Base-by-base conservation (phyloP, 2,329 filamentous ascomycete genomes). In the Xylogone sp. region DNA sequence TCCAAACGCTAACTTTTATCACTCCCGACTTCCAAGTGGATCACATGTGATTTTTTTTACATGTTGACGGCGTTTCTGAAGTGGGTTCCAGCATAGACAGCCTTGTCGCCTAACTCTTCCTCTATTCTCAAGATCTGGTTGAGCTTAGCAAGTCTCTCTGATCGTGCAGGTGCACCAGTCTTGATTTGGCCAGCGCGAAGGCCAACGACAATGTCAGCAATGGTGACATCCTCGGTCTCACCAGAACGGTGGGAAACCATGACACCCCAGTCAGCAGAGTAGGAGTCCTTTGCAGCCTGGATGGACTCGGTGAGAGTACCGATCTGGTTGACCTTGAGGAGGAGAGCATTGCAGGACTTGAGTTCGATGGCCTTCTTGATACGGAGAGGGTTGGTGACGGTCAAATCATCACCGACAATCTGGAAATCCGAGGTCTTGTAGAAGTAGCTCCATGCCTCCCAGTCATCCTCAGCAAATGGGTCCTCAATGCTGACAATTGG, bases 381-480 rank as follows among this genome's bases (percentile, higher is more conserved):
- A 75, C 94, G 93, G 67, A 89, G 78, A 59, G 94, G 94, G 86
- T 99, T 99, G 76, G 94, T 99, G 75, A 99, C 94, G 62, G 94
- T 97, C 83, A 99, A 77, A 72, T 99, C 94, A 71, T 99, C 94
- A 79, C 87, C 94, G 63, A 99, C 94, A 71, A 99, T 91, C 83
- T 99, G 94, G 82, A 95, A 92, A 76, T 97, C 86, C 70, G 90
- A 91, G 67, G 90, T 94, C 88, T 97, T 97, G 88, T 88, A 96
- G 87, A 97, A 99, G 87, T 97, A 96, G 85, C 90, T 96, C 94
- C 94, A 99, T 57, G 94, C 94, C 84, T 97, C 93, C 94, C 94
- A 99, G 82, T 99, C 94, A 69, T 97, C 94, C 84, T 99, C 94
- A 60, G 90, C 93, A 77, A 99, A 99, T 71, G 94, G 94, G 74